phyloP scores from a whole-genome alignment of 257 asterid genomes.

The Gynochthodes officinalis region DNA sequence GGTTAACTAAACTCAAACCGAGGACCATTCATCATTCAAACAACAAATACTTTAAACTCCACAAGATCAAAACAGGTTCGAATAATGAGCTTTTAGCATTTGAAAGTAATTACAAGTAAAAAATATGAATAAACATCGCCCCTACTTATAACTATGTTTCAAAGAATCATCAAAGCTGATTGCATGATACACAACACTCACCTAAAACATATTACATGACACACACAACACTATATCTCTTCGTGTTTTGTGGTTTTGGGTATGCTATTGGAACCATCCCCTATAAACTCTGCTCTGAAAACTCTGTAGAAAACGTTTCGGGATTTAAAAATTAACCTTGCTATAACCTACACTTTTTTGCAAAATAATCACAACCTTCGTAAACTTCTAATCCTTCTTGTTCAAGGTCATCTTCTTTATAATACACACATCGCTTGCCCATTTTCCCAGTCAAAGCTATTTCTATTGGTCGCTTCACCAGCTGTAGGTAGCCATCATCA shows the following conservation, averaged over 20 bases:
- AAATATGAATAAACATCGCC: no score
- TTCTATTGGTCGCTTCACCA: slow-evolving; percentile 78
- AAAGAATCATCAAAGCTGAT: neutral
- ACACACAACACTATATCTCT: neutral
- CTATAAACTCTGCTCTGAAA: neutral
- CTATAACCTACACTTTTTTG: slow-evolving; percentile 51
- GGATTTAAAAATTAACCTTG: neutral
- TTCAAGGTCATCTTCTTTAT: slow-evolving; percentile 62
- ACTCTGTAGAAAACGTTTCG: neutral
- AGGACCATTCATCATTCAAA: no score
- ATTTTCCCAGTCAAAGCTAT: slow-evolving; percentile 87
- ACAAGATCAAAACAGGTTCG: no score
- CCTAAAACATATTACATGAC: neutral
- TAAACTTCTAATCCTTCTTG: slow-evolving; percentile 69
- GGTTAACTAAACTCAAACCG: neutral
- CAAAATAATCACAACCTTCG: slow-evolving; percentile 59
- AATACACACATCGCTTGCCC: slow-evolving; percentile 88
- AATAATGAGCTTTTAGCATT: no score
- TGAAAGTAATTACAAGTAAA: no score
- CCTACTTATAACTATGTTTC: no score
- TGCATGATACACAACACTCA: no score
- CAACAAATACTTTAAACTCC: no score
- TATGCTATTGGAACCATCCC: neutral
- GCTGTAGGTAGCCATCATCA: slow-evolving; percentile 86
- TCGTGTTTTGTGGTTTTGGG: neutral